Percentiles rank a stretch among this genome's conserved stretches.
These are phyloP conservation scores for Peronospora belbahrii DNA, from an alignment of 352 stramenopile genomes.

Conservation along the genomic window DNA sequence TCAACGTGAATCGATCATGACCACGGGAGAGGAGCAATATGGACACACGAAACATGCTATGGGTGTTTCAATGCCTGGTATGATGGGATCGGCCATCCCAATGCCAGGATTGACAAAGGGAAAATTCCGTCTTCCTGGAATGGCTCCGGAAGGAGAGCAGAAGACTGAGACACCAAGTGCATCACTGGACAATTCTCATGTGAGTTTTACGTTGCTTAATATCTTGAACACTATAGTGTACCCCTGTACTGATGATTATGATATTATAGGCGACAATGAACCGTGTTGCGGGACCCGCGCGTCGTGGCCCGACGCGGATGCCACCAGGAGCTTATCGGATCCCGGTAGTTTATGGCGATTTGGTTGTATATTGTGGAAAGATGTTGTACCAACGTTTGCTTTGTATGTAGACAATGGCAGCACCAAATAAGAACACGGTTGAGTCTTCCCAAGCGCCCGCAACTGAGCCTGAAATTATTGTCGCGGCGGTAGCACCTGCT, in stretches of 20 bases:
- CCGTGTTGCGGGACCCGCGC: slow-evolving; percentile 65
- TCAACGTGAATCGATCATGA: slow-evolving; percentile 61
- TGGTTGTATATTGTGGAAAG: not conserved
- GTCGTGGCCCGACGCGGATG: slow-evolving; percentile 53
- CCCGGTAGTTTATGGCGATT: slow-evolving; percentile 23
- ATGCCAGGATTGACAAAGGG: slow-evolving; percentile 76
- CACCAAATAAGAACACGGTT: slow-evolving; percentile 24
- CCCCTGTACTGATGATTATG: slow-evolving; percentile 6
- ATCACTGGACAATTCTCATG: slow-evolving; percentile 52
- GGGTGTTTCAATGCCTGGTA: slow-evolving; percentile 72
- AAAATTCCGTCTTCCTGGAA: slow-evolving; percentile 58
- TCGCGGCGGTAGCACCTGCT: not conserved
- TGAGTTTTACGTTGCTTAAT: slow-evolving; percentile 20
- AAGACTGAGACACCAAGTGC: slow-evolving; percentile 21
- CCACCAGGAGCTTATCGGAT: slow-evolving; percentile 61
- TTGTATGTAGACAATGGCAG: slow-evolving; percentile 32
- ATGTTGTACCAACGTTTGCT: slow-evolving; percentile 4
- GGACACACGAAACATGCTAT: slow-evolving; percentile 55
- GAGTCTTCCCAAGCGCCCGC: slow-evolving; percentile 11
- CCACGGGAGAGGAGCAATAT: slow-evolving; percentile 74
- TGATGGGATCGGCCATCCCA: slow-evolving; percentile 64
- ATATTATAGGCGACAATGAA: slow-evolving; percentile 62
- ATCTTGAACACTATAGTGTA: not conserved
- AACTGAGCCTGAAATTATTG: slow-evolving; percentile 2
- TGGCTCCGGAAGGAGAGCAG: slow-evolving; percentile 29